Percentiles rank a stretch among this genome's conserved stretches.
Evolutionary conservation across 192 early-diverging fungal species (phyloP).

Genomic region (Jimgerdemannia lactiflua): DNA sequence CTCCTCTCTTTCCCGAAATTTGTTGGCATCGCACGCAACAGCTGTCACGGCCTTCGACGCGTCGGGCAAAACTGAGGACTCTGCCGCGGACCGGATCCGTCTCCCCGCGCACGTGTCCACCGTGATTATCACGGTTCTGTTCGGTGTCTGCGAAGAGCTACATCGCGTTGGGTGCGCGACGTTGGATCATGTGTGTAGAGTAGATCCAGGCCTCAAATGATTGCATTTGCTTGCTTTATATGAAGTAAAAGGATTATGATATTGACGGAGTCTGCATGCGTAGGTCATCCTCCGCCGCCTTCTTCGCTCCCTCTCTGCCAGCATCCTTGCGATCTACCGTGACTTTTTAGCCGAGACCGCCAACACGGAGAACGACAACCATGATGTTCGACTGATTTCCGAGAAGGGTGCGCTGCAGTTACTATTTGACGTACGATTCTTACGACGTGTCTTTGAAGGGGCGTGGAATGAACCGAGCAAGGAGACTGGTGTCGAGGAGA

Average conservation of each 20-base stretch:
- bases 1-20: background rate
- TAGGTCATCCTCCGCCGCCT: background rate
- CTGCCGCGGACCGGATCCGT: slow-evolving; percentile 12
- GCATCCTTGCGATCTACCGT: background rate
- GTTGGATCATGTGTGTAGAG: slow-evolving; percentile 41
- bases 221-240: background rate
- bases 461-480: background rate
- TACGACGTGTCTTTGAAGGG: slow-evolving; percentile 46
- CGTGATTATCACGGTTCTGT: slow-evolving; percentile 37
- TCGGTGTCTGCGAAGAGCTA: slow-evolving; percentile 40
- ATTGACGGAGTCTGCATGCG: background rate
- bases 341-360: background rate
- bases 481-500: background rate
- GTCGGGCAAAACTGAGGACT: background rate
- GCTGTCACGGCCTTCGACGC: background rate
- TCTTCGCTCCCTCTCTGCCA: background rate
- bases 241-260: background rate
- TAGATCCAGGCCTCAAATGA: background rate
- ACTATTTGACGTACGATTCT: slow-evolving; percentile 58
- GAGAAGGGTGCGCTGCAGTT: slow-evolving; percentile 53
- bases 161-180: slow-evolving; percentile 38
- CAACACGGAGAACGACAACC: slow-evolving; percentile 13
- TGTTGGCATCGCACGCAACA: slow-evolving; percentile 3
- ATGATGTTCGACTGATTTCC: slow-evolving; percentile 9
- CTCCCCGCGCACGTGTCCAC: slow-evolving; percentile 42